phyloP scores from a whole-genome alignment of 2,329 filamentous ascomycete species.

The Aspergillus quadrilineatus region DNA sequence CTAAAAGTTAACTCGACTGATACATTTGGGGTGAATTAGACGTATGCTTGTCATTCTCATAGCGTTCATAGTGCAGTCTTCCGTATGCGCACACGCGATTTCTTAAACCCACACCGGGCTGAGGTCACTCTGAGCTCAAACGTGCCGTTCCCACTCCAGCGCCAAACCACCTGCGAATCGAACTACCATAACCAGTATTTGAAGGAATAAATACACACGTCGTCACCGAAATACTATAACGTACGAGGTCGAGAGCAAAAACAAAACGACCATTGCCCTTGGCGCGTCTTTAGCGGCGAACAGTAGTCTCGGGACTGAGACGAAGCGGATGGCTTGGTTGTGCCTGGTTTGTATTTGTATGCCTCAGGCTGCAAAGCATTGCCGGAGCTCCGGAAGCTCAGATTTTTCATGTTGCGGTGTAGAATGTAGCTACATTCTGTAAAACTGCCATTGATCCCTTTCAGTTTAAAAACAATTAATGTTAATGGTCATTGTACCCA shows the following conservation, averaged over 20 bases:
- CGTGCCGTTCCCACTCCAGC: not conserved
- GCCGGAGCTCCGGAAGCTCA: constrained; percentile 6
- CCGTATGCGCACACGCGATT: not conserved
- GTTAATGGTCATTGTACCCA: not conserved
- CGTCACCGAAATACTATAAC: not conserved
- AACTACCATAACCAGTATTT: not conserved
- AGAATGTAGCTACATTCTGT: not conserved
- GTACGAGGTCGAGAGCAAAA: not conserved
- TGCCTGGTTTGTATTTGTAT: not conserved
- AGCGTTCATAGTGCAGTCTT: no score
- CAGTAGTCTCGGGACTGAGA: not conserved
- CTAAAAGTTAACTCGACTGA: no score
- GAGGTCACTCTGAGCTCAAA: not conserved
- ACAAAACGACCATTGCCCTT: not conserved
- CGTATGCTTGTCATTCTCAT: no score
- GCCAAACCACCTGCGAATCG: not conserved
- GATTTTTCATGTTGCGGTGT: not conserved
- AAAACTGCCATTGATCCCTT: not conserved
- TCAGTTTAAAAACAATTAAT: not conserved
- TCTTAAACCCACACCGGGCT: not conserved
- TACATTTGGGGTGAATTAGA: no score
- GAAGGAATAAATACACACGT: not conserved
- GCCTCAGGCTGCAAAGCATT: not conserved
- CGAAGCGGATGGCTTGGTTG: not conserved
- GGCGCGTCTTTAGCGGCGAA: not conserved